These are phyloP conservation scores for Oidiodendron maius DNA, from an alignment of 495 filamentous ascomycete species.

Conservation along the genomic window DNA sequence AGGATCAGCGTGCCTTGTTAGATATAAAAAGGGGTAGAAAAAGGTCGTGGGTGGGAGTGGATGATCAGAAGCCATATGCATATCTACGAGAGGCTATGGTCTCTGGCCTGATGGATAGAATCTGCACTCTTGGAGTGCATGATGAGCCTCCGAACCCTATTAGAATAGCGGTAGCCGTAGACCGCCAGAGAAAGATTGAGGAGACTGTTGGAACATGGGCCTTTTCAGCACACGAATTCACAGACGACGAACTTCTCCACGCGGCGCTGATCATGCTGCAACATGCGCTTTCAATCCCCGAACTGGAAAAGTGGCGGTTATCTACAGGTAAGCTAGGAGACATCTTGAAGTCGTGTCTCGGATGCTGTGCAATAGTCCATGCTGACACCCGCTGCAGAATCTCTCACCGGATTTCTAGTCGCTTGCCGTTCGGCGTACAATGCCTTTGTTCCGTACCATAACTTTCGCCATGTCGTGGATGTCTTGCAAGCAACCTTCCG, in stretches of 20 bases:
- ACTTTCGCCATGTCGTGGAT: slow-evolving; percentile 95
- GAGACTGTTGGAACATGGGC: slow-evolving; percentile 72
- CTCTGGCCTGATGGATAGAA: slow-evolving; percentile 83
- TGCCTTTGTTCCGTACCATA: slow-evolving; percentile 95
- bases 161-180: slow-evolving; percentile 42
- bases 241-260: slow-evolving; percentile 80
- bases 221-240: slow-evolving; percentile 84
- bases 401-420: slow-evolving; percentile 67
- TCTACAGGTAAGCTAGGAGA: slow-evolving; percentile 52
- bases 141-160: slow-evolving; percentile 33
- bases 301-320: slow-evolving; percentile 73
- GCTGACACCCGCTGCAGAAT: slow-evolving; percentile 28
- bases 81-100: slow-evolving; percentile 86
- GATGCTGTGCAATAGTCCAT: slow-evolving; percentile 9
- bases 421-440: slow-evolving; percentile 88
- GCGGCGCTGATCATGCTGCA: slow-evolving; percentile 79
- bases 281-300: slow-evolving; percentile 79
- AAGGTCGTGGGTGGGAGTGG: slow-evolving; percentile 87
- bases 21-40: slow-evolving; percentile 66
- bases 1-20: slow-evolving; percentile 60
- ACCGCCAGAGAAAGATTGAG: slow-evolving; percentile 57
- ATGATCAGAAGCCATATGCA: slow-evolving; percentile 79
- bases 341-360: slow-evolving; percentile 9
- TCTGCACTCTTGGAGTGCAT: slow-evolving; percentile 64
- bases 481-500: slow-evolving; percentile 91